Evolutionary conservation across 257 asterid species (phyloP).

Genomic region (Nicotiana attenuata): DNA sequence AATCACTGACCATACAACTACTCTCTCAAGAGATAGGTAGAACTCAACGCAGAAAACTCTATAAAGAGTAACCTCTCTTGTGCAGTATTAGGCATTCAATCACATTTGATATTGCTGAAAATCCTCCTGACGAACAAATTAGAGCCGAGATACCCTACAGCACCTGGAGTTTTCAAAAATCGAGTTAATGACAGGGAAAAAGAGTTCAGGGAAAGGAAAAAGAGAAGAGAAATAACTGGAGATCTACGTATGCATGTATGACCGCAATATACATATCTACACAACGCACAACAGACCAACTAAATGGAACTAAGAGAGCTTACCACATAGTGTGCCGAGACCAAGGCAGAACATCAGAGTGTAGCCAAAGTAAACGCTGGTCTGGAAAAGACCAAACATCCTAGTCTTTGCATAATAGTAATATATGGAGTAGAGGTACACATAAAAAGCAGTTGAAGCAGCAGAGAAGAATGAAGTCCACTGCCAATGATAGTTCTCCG

Average conservation of each 20-base stretch:
- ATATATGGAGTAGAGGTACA: slow-evolving; percentile 63
- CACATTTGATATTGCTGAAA: slow-evolving; percentile 47
- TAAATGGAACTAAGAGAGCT: slow-evolving; percentile 6
- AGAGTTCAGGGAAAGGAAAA: too few species aligned
- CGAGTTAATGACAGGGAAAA: background rate
- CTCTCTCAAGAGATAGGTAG: background rate
- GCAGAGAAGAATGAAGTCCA: slow-evolving; percentile 83
- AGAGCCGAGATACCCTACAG: slow-evolving; percentile 44
- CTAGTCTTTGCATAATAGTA: slow-evolving; percentile 64
- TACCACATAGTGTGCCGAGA: slow-evolving; percentile 73
- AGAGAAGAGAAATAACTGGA: background rate
- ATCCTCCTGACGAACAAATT: slow-evolving; percentile 43
- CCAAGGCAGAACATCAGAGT: slow-evolving; percentile 78
- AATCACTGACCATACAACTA: background rate
- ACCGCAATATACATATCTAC: background rate
- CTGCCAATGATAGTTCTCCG: slow-evolving; percentile 85
- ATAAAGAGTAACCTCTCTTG: background rate
- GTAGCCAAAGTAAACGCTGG: slow-evolving; percentile 81
- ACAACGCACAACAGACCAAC: background rate
- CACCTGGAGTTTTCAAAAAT: slow-evolving; percentile 25
- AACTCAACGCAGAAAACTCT: background rate
- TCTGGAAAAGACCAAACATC: slow-evolving; percentile 83
- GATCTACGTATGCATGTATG: background rate
- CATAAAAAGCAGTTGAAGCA: slow-evolving; percentile 69
- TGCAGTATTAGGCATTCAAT: slow-evolving; percentile 14